These are phyloP conservation scores for Coemansia furcata DNA, from an alignment of 192 early-diverging fungal genomes.

Conservation along the genomic window DNA sequence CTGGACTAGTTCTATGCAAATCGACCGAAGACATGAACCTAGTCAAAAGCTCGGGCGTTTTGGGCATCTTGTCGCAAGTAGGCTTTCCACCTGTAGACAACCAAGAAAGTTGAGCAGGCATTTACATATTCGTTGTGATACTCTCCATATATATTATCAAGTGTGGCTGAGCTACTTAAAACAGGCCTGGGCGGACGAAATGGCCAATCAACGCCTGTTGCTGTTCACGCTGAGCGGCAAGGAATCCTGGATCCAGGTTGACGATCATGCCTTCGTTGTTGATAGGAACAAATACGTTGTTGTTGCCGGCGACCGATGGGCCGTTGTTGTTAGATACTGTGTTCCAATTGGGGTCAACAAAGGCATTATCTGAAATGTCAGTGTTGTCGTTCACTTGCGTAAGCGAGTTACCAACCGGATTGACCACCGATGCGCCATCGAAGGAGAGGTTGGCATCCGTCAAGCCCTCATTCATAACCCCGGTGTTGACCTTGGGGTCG, in stretches of 20 bases:
- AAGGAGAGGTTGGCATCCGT: conserved; percentile 33
- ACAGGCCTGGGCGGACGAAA: conserved; percentile 28
- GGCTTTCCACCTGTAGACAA: conserved; percentile 20
- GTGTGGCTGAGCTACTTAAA: conserved; percentile 7
- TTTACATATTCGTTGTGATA: too few relatives aligned
- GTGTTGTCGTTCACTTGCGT: conserved; percentile 51
- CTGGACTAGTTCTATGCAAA: conserved; percentile 61
- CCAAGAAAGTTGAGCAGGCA: not conserved
- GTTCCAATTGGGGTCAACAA: conserved; percentile 48
- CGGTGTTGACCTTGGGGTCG: conserved; percentile 45
- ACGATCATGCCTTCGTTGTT: conserved; percentile 55
- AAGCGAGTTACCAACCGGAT: conserved; percentile 49
- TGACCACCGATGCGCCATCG: conserved; percentile 27
- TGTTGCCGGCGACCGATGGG: conserved; percentile 41
- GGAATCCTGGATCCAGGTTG: conserved; percentile 35
- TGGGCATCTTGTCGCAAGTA: conserved; percentile 44
- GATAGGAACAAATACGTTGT: conserved; percentile 42
- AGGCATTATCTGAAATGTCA: conserved; percentile 41
- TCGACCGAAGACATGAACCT: conserved; percentile 45
- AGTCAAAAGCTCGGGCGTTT: conserved; percentile 40
- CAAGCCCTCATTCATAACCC: conserved; percentile 28
- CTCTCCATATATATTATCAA: not conserved
- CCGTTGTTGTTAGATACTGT: conserved; percentile 42
- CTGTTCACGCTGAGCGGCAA: conserved; percentile 26
- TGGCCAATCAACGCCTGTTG: conserved; percentile 42